Evolutionary conservation across 345 rosid species (phyloP).

Genomic region (Acer saccharum): DNA sequence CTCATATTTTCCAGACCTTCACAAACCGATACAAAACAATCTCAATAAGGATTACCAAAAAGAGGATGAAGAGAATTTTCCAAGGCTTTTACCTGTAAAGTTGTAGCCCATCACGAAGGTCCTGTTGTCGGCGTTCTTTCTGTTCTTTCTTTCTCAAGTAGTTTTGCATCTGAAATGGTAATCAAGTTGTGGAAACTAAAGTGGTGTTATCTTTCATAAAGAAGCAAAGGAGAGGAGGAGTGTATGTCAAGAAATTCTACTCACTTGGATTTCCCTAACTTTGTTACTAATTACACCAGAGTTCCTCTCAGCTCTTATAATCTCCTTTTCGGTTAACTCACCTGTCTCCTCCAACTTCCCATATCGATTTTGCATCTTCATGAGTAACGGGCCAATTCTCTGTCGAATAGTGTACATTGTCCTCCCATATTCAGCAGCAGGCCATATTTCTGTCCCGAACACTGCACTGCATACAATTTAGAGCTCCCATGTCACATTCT

Average conservation of each 20-base stretch:
- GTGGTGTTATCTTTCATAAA: conserved; percentile 6
- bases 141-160: conserved; percentile 68
- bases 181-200: conserved; percentile 9
- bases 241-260: conserved; percentile 7
- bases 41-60: background rate
- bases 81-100: conserved; percentile 58
- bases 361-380: conserved; percentile 84
- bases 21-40: background rate
- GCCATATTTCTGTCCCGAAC: conserved; percentile 98
- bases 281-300: conserved; percentile 78
- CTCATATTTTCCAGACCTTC: conserved; percentile 76
- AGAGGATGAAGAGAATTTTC: background rate
- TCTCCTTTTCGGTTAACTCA: conserved; percentile 85
- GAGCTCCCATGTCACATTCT: conserved; percentile 28
- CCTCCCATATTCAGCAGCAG: conserved; percentile 97
- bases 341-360: conserved; percentile 71
- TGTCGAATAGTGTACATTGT: conserved; percentile 98
- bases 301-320: conserved; percentile 94
- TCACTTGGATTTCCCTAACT: conserved; percentile 92
- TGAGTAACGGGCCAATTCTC: conserved; percentile 86
- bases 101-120: conserved; percentile 84
- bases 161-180: conserved; percentile 77
- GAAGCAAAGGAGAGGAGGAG: background rate
- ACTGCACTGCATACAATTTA: conserved; percentile 85
- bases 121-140: conserved; percentile 66